Conservation (phyloP, 768 basidiomycete genomes). For the Collybiopsis confluens region DNA sequence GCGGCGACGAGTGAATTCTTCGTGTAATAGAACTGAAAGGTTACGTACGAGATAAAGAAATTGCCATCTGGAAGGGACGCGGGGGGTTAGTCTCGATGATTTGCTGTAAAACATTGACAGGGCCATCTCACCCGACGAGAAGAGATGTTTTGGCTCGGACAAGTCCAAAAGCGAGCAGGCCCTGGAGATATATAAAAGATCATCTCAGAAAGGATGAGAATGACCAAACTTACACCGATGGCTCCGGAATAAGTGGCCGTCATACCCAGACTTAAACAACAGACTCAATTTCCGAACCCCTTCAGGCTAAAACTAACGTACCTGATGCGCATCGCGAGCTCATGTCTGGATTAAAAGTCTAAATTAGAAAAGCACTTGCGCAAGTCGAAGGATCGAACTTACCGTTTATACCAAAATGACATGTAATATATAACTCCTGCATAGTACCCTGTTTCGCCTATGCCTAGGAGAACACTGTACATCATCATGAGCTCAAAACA, state of each 20-base stretch:
- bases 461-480: conserved; percentile 46
- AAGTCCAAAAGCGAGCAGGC: conserved; percentile 52
- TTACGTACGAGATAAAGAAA: conserved; percentile 46
- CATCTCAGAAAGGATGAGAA: background rate
- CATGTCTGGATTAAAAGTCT: conserved; percentile 26
- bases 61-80: conserved; percentile 44
- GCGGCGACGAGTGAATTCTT: background rate
- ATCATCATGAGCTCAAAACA: background rate
- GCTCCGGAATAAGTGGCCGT: conserved; percentile 55
- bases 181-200: conserved; percentile 24
- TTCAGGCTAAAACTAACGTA: conserved; percentile 12
- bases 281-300: background rate
- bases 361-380: no score
- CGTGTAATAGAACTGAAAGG: background rate
- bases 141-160: conserved; percentile 45
- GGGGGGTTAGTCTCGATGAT: background rate
- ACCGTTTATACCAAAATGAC: conserved; percentile 50
- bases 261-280: conserved; percentile 42
- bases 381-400: background rate
- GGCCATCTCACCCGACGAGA: conserved; percentile 29
- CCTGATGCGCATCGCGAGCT: conserved; percentile 49
- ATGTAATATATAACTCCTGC: conserved; percentile 60
- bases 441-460: conserved; percentile 59
- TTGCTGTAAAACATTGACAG: background rate
- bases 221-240: conserved; percentile 34